These are phyloP conservation scores for Blastomyces parvus DNA, from an alignment of 2,329 filamentous ascomycete species.

Conservation along the genomic window DNA sequence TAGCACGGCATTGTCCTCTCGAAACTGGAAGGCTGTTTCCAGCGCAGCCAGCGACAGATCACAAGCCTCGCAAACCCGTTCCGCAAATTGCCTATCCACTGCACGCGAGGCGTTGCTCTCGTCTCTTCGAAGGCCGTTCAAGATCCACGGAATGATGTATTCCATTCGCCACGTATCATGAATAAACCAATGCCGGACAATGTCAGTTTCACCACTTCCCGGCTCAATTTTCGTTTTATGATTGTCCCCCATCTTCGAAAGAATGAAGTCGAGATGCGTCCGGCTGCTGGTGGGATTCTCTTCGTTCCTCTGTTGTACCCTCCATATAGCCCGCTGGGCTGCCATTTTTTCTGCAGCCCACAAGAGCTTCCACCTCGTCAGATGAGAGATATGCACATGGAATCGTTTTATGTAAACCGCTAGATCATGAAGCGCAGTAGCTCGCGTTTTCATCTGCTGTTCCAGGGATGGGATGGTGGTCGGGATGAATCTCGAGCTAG, in stretches of 20 bases:
- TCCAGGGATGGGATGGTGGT: constrained; percentile 67
- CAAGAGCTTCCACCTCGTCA: constrained; percentile 69
- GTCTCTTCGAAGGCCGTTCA: constrained; percentile 63
- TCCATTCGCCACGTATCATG: constrained; percentile 64
- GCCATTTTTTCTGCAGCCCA: constrained; percentile 85
- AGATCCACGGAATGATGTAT: constrained; percentile 68
- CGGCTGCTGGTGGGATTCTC: constrained; percentile 52
- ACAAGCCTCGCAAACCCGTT: constrained; percentile 57
- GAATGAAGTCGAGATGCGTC: constrained; percentile 63
- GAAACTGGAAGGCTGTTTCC: constrained; percentile 58
- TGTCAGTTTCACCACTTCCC: constrained; percentile 62
- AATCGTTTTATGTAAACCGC: constrained; percentile 60
- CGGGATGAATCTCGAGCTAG: constrained; percentile 64
- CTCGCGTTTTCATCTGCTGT: constrained; percentile 65
- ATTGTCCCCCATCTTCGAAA: constrained; percentile 65
- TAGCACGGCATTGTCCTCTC: constrained; percentile 54
- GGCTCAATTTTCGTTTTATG: constrained; percentile 60
- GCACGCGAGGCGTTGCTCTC: constrained; percentile 51
- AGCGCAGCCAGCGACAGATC: constrained; percentile 60
- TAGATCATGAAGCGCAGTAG: constrained; percentile 64
- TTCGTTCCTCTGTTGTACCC: constrained; percentile 59
- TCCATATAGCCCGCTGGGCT: constrained; percentile 71
- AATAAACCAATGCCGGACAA: constrained; percentile 78
- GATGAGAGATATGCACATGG: constrained; percentile 53
- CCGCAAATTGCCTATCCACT: constrained; percentile 37